Evolutionary conservation across 2,329 filamentous ascomycete species (phyloP).

Genomic region (Ophiostoma quercus): DNA sequence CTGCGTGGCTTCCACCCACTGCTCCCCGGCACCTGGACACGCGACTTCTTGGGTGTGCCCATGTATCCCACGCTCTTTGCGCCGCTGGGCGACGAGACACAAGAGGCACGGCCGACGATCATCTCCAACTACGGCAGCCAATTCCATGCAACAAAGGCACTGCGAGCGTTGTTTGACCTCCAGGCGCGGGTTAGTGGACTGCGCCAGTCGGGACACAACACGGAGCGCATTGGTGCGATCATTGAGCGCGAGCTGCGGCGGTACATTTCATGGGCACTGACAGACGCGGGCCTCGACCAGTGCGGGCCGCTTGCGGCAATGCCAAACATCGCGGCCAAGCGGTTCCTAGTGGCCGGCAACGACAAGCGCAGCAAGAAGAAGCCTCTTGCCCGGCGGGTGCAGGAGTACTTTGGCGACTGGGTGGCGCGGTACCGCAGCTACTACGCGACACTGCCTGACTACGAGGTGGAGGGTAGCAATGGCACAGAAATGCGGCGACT

Average conservation of each 20-base stretch:
- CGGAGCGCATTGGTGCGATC: constrained; percentile 30
- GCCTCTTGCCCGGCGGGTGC: constrained; percentile 24
- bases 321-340: constrained; percentile 39
- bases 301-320: constrained; percentile 26
- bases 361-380: constrained; percentile 14
- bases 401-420: constrained; percentile 27
- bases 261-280: constrained; percentile 35
- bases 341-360: constrained; percentile 19
- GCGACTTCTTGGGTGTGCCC: constrained; percentile 35
- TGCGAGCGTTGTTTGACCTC: constrained; percentile 35
- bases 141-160: constrained; percentile 34
- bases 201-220: constrained; percentile 31
- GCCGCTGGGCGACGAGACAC: constrained; percentile 25
- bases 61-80: constrained; percentile 35
- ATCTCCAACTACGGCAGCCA: constrained; percentile 32
- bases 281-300: constrained; percentile 32
- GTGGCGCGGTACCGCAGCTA: constrained; percentile 25
- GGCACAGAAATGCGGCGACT: constrained; percentile 17
- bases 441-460: constrained; percentile 25
- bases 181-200: constrained; percentile 33
- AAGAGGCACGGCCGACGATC: constrained; percentile 24
- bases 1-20: constrained; percentile 36
- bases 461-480: background rate
- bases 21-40: constrained; percentile 34
- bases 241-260: constrained; percentile 32